phyloP scores from a whole-genome alignment of 2,329 filamentous ascomycete species.

The Orbilia quercus region DNA sequence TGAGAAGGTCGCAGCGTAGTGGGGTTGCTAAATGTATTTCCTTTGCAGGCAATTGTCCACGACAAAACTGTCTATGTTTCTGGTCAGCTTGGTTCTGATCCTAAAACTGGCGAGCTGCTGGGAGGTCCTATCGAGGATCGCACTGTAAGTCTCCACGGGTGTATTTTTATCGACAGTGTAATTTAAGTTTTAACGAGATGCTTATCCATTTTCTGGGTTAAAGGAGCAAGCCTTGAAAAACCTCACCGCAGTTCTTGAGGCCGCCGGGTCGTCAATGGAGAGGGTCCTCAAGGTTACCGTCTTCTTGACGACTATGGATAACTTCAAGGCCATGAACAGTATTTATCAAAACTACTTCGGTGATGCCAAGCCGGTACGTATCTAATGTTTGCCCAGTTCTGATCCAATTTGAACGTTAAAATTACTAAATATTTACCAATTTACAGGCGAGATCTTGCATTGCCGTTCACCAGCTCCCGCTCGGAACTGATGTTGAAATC shows the following conservation, averaged over 20 bases:
- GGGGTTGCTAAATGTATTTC: conserved; percentile 23
- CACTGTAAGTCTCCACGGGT: conserved; percentile 30
- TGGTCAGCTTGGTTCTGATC: conserved; percentile 71
- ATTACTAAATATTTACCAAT: background rate
- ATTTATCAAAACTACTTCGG: conserved; percentile 77
- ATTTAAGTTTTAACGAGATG: too few species aligned
- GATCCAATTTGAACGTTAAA: too few species aligned
- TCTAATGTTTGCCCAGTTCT: background rate
- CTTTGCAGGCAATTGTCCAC: conserved; percentile 68
- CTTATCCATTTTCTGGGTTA: too few species aligned
- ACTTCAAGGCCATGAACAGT: conserved; percentile 84
- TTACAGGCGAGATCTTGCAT: conserved; percentile 78
- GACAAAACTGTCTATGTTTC: conserved; percentile 79
- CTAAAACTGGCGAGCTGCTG: conserved; percentile 68
- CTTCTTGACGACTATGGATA: conserved; percentile 89
- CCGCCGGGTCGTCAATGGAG: conserved; percentile 79
- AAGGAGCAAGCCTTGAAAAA: conserved; percentile 67
- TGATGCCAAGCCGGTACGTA: conserved; percentile 64
- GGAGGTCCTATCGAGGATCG: conserved; percentile 61
- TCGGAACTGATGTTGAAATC: conserved; percentile 88
- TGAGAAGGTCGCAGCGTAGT: background rate
- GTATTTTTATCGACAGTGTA: background rate
- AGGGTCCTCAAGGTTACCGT: conserved; percentile 92
- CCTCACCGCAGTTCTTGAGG: conserved; percentile 82
- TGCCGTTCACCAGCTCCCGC: conserved; percentile 87